These are phyloP conservation scores for Geosmithia morbida DNA, from an alignment of 2,329 filamentous ascomycete genomes.

Conservation along the genomic window DNA sequence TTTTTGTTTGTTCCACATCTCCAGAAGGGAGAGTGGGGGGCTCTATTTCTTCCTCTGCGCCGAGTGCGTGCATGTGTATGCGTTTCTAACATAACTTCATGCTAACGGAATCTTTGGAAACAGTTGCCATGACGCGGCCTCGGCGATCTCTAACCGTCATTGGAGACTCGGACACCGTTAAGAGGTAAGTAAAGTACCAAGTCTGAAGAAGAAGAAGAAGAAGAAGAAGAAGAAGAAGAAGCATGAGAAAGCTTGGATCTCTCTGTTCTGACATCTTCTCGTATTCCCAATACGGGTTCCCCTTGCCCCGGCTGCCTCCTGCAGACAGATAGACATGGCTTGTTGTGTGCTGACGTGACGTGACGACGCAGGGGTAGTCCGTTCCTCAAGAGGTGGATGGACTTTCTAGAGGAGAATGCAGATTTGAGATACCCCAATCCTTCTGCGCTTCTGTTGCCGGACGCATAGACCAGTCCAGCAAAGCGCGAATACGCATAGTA, in stretches of 20 bases:
- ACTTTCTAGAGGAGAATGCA: constrained; percentile 73
- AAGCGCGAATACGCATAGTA: no score
- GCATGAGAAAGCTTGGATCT: no score
- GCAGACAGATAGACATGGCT: not conserved
- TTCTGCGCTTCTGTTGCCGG: constrained; percentile 15
- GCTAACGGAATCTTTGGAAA: not conserved
- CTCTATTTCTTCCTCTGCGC: no score
- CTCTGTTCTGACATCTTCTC: no score
- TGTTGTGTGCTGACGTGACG: not conserved
- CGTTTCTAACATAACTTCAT: not conserved
- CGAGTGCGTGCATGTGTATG: not conserved
- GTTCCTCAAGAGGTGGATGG: constrained; percentile 87
- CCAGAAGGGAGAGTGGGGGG: no score
- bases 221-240: no score
- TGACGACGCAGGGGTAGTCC: constrained; percentile 50
- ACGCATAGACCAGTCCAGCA: not conserved
- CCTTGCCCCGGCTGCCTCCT: not conserved
- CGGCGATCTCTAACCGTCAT: constrained; percentile 82
- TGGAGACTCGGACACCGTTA: constrained; percentile 87
- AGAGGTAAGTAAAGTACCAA: constrained; percentile 63
- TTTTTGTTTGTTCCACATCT: no score
- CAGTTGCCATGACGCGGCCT: constrained; percentile 96
- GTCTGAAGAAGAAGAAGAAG: no score
- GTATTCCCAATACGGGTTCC: no score
- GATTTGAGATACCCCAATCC: constrained; percentile 80